Evolutionary conservation across 2,329 filamentous ascomycete genomes (phyloP).

Genomic region (Sarocladium oryzae): DNA sequence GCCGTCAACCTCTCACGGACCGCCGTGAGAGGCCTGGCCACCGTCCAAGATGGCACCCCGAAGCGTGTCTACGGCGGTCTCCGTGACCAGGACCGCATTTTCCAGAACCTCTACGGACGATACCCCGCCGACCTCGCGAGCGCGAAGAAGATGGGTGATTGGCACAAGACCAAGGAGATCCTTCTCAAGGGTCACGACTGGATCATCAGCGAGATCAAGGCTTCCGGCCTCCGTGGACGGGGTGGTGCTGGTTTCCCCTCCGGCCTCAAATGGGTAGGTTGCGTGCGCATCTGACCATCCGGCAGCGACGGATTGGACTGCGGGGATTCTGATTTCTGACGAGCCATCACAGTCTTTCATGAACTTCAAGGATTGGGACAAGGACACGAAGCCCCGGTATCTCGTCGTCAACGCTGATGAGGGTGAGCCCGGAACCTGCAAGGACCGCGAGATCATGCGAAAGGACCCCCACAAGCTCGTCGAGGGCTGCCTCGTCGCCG

Average conservation of each 20-base stretch:
- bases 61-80: slow-evolving; percentile 77
- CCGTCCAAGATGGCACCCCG: slow-evolving; percentile 66
- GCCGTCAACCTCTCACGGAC: slow-evolving; percentile 35
- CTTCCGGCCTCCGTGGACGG: slow-evolving; percentile 88
- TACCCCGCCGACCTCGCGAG: slow-evolving; percentile 86
- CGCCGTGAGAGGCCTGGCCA: slow-evolving; percentile 65
- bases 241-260: slow-evolving; percentile 98
- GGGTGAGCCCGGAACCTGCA: slow-evolving; percentile 97
- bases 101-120: slow-evolving; percentile 96
- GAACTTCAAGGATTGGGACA: slow-evolving; percentile 99
- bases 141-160: slow-evolving; percentile 97
- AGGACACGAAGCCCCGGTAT: slow-evolving; percentile 92
- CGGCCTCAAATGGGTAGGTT: slow-evolving; percentile 93
- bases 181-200: slow-evolving; percentile 95
- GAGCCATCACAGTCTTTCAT: slow-evolving; percentile 75
- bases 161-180: slow-evolving; percentile 99
- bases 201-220: slow-evolving; percentile 97
- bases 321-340: slow-evolving; percentile 9
- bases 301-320: slow-evolving; percentile 15
- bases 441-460: slow-evolving; percentile 99
- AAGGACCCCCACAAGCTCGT: slow-evolving; percentile 99
- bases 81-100: slow-evolving; percentile 95
- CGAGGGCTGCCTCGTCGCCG: slow-evolving; percentile 92
- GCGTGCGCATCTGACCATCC: slow-evolving; percentile 16
- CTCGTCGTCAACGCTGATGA: slow-evolving; percentile 98